These are phyloP conservation scores for Bruguiera hainesii DNA, from an alignment of 441 rosid genomes.

Conservation along the genomic window DNA sequence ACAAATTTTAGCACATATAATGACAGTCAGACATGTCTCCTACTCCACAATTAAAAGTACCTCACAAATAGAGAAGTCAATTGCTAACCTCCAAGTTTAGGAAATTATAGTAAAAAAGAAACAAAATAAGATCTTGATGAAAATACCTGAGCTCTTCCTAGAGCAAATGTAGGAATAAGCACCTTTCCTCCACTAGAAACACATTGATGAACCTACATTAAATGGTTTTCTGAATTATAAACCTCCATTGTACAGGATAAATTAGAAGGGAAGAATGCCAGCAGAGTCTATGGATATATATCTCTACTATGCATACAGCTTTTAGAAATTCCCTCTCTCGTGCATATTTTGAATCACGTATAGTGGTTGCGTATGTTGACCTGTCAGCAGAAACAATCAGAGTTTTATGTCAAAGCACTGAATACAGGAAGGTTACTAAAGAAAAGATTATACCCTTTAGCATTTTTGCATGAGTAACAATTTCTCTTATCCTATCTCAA, in stretches of 20 bases:
- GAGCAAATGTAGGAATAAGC: conserved; percentile 93
- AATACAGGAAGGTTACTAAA: neutral
- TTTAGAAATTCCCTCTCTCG: conserved; percentile 91
- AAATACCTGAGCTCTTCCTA: conserved; percentile 96
- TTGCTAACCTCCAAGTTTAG: neutral
- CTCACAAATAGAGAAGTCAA: neutral
- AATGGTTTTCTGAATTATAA: neutral
- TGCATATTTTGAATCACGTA: conserved; percentile 86
- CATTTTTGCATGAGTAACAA: neutral
- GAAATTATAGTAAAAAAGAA: neutral
- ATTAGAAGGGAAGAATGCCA: neutral
- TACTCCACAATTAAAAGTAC: too few relatives aligned
- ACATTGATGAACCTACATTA: conserved; percentile 77
- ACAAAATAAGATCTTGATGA: conserved; percentile 8
- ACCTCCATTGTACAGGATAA: neutral
- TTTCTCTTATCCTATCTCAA: neutral
- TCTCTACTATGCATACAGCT: conserved; percentile 59
- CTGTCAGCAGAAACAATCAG: conserved; percentile 34
- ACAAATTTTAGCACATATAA: too few relatives aligned
- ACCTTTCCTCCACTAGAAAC: conserved; percentile 96
- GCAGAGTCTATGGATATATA: neutral
- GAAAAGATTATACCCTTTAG: conserved; percentile 1
- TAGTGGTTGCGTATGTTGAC: conserved; percentile 93
- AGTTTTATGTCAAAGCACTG: neutral
- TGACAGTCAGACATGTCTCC: too few relatives aligned